Conservation (phyloP, 306 rosid species). For the Quercus alba region DNA sequence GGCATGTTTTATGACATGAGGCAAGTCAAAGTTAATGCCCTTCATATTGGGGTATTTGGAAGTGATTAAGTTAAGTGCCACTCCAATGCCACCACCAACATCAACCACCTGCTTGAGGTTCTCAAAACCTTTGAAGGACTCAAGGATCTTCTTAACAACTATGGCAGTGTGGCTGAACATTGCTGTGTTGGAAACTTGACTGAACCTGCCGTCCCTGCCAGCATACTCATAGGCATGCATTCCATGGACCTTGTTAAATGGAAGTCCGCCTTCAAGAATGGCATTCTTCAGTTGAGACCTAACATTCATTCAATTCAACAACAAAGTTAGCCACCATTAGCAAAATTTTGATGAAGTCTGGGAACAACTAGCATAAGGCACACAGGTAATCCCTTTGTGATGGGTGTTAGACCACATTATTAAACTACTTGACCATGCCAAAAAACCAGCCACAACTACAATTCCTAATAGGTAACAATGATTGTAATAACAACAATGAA, state of each 20-base stretch:
- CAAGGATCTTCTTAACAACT: constrained; percentile 29
- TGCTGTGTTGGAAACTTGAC: constrained; percentile 44
- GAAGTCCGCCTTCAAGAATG: constrained; percentile 42
- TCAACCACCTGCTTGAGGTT: constrained; percentile 43
- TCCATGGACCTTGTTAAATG: constrained; percentile 47
- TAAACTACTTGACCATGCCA: too few relatives aligned
- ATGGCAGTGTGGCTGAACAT: constrained; percentile 42
- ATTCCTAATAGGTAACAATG: too few relatives aligned
- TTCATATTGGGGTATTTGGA: constrained; percentile 47
- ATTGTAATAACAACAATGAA: too few relatives aligned
- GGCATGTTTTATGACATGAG: constrained; percentile 49
- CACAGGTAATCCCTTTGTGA: too few relatives aligned
- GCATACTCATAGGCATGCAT: constrained; percentile 33
- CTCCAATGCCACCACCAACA: constrained; percentile 64
- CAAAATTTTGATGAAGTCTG: too few relatives aligned
- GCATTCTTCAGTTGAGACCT: constrained; percentile 46
- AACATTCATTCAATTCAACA: neutral
- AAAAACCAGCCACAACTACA: too few relatives aligned
- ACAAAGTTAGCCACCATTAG: neutral
- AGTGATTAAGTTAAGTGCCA: constrained; percentile 39
- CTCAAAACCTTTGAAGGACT: constrained; percentile 44
- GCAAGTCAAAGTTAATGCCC: constrained; percentile 39
- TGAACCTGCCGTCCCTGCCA: constrained; percentile 28
- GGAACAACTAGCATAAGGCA: too few relatives aligned
- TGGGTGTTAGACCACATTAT: too few relatives aligned